Conservation (phyloP, 2,329 filamentous ascomycete genomes). For the Diaporthe vexans region DNA sequence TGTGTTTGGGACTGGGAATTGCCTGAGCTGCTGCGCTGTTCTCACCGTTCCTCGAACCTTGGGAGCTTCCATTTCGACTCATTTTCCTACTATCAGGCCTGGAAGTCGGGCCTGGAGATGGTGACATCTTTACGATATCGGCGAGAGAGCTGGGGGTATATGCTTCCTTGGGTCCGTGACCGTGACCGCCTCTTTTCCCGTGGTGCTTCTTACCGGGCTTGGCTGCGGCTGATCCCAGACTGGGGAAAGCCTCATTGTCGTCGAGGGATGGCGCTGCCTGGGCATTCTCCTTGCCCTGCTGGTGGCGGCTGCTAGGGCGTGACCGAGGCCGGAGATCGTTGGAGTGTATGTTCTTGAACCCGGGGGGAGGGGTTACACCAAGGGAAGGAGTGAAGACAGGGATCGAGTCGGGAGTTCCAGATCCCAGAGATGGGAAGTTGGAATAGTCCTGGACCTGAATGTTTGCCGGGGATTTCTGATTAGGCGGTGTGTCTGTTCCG, state of each 20-base stretch:
- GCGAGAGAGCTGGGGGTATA: slow-evolving; percentile 83
- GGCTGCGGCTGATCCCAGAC: slow-evolving; percentile 80
- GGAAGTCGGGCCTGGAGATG: slow-evolving; percentile 79
- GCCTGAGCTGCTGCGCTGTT: slow-evolving; percentile 85
- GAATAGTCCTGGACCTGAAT: slow-evolving; percentile 88
- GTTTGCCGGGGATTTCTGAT: slow-evolving; percentile 72
- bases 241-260: slow-evolving; percentile 95
- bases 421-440: slow-evolving; percentile 83
- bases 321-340: slow-evolving; percentile 81
- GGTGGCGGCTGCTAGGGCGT: slow-evolving; percentile 86
- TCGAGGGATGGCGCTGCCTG: slow-evolving; percentile 84
- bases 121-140: slow-evolving; percentile 95
- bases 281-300: slow-evolving; percentile 71
- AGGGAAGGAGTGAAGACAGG: slow-evolving; percentile 66
- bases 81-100: slow-evolving; percentile 72
- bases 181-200: slow-evolving; percentile 89
- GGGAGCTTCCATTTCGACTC: slow-evolving; percentile 74
- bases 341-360: slow-evolving; percentile 74
- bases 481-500: slow-evolving; percentile 75
- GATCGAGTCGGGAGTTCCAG: slow-evolving; percentile 71
- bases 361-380: slow-evolving; percentile 76
- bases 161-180: slow-evolving; percentile 77
- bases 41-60: slow-evolving; percentile 76
- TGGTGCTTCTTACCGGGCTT: slow-evolving; percentile 93
- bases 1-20: slow-evolving; percentile 89